These are phyloP conservation scores for Trametes pubescens DNA, from an alignment of 1,284 basidiomycete genomes.

Conservation along the genomic window DNA sequence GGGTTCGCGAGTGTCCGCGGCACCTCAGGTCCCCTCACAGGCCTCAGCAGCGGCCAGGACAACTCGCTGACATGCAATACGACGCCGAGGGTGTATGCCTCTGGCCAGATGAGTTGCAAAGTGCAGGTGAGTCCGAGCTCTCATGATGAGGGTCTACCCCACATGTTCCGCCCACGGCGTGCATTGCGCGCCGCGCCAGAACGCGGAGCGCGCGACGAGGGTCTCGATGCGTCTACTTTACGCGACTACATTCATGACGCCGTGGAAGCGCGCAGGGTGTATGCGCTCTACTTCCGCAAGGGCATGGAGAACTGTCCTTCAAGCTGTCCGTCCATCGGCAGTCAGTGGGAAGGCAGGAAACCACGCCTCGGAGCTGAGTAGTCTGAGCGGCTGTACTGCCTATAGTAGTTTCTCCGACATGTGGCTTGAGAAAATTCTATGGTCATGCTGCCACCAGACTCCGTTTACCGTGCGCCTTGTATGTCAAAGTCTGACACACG, in stretches of 20 bases:
- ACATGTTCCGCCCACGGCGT: not conserved
- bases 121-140: conserved; percentile 63
- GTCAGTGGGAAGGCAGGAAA: not conserved
- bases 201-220: too few species aligned
- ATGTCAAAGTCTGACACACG: not conserved
- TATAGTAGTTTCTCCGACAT: not conserved
- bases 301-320: not conserved
- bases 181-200: not conserved
- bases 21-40: conserved; percentile 33
- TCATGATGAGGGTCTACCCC: not conserved
- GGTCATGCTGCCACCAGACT: not conserved
- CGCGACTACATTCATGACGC: too few species aligned
- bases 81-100: conserved; percentile 65
- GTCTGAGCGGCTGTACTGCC: not conserved
- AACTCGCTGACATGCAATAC: conserved; percentile 71
- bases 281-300: not conserved
- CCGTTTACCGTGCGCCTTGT: not conserved
- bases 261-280: not conserved
- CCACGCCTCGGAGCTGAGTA: not conserved
- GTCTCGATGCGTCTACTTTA: not conserved
- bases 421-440: not conserved
- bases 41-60: conserved; percentile 51
- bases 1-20: conserved; percentile 56
- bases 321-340: not conserved
- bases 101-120: conserved; percentile 77